Conservation (phyloP, 176 grass and related monocot species). For the Tuctoria greenei region DNA sequence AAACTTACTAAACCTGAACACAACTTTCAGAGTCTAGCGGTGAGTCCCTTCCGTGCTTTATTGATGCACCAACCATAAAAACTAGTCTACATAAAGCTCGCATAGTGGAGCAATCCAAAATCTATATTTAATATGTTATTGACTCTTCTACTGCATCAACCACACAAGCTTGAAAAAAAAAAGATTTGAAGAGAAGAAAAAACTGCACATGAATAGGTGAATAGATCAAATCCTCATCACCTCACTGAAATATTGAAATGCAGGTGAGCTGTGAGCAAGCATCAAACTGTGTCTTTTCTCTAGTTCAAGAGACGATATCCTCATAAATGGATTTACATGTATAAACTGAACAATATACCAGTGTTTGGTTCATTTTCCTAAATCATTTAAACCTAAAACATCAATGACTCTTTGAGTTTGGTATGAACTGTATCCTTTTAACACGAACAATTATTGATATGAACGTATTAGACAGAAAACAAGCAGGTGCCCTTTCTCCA, state of each 20-base stretch:
- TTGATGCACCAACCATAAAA: background rate
- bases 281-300: background rate
- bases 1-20: background rate
- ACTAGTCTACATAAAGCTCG: background rate
- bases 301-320: background rate
- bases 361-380: background rate
- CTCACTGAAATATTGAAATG: background rate
- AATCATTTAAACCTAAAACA: constrained; percentile 7
- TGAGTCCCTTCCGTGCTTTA: background rate
- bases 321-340: background rate
- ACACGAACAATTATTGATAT: background rate
- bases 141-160: background rate
- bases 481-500: background rate
- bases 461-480: background rate
- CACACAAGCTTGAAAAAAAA: background rate
- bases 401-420: background rate
- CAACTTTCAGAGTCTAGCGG: background rate
- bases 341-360: background rate
- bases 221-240: background rate
- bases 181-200: background rate
- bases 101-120: background rate
- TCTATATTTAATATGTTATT: background rate
- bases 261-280: background rate
- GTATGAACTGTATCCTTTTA: background rate
- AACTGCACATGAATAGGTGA: background rate